Percentiles rank a stretch among this genome's conserved stretches.
These are phyloP conservation scores for Penicillium paradoxum DNA, from an alignment of 495 filamentous ascomycete genomes.

Conservation along the genomic window DNA sequence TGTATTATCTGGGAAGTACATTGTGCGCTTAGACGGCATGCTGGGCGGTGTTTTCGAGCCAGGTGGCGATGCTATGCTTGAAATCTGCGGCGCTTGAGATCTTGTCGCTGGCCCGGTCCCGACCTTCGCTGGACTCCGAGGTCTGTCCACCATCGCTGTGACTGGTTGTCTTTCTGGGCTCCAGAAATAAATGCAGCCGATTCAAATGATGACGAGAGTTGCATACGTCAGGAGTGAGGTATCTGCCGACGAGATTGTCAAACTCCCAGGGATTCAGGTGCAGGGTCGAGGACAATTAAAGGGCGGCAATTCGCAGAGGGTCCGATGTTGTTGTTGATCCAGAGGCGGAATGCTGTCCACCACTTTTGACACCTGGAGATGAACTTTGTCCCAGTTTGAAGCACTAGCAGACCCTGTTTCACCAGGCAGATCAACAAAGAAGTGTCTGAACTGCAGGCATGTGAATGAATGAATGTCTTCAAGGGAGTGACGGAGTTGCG, in stretches of 20 bases:
- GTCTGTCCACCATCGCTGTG: constrained; percentile 22
- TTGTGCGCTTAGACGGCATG: constrained; percentile 37
- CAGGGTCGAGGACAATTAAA: constrained; percentile 2
- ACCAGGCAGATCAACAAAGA: constrained; percentile 22
- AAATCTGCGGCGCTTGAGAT: constrained; percentile 13
- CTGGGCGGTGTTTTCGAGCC: constrained; percentile 44
- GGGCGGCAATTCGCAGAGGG: neutral
- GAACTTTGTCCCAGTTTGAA: neutral
- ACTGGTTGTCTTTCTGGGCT: constrained; percentile 12
- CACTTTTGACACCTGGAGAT: neutral
- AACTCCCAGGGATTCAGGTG: neutral
- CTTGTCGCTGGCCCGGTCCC: constrained; percentile 10
- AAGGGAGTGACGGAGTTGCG: constrained; percentile 31
- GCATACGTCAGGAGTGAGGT: constrained; percentile 11
- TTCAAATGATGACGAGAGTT: neutral
- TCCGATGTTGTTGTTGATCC: constrained; percentile 3
- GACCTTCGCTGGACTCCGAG: constrained; percentile 15
- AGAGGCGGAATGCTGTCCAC: neutral
- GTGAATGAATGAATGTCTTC: constrained; percentile 16
- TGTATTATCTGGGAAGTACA: constrained; percentile 34
- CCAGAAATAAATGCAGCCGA: constrained; percentile 11
- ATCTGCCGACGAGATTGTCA: neutral
- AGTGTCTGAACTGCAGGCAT: constrained; percentile 16
- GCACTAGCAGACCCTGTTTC: constrained; percentile 3
- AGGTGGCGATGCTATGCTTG: constrained; percentile 38